phyloP scores from a whole-genome alignment of 2,329 filamentous ascomycete species.

The Nemania sp. region DNA sequence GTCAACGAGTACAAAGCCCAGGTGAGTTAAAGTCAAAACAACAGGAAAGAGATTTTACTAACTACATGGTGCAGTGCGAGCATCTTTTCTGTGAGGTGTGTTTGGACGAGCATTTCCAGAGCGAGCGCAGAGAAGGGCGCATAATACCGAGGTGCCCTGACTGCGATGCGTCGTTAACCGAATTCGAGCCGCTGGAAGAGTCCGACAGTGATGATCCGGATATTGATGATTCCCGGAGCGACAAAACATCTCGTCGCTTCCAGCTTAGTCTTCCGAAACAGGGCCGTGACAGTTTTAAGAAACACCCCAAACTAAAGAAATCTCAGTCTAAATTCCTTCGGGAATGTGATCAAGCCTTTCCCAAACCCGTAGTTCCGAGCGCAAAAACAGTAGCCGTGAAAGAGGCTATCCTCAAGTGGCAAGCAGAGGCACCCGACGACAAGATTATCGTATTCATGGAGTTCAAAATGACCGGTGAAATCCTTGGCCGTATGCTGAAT shows the following conservation, averaged over 20 bases:
- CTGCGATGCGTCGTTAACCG: slow-evolving; percentile 12
- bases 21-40: not conserved
- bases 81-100: slow-evolving; percentile 32
- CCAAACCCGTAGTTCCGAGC: slow-evolving; percentile 23
- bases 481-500: slow-evolving; percentile 54
- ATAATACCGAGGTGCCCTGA: slow-evolving; percentile 23
- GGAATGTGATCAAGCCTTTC: slow-evolving; percentile 15
- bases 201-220: slow-evolving; percentile 6
- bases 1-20: not conserved
- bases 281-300: slow-evolving; percentile 15
- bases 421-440: slow-evolving; percentile 32
- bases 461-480: slow-evolving; percentile 46
- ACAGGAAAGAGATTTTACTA: not conserved
- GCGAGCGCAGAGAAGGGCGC: slow-evolving; percentile 8
- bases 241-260: not conserved
- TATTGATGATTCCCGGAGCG: not conserved
- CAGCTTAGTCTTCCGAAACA: not conserved
- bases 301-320: slow-evolving; percentile 18
- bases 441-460: slow-evolving; percentile 37
- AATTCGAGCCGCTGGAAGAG: not conserved
- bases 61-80: slow-evolving; percentile 17
- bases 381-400: slow-evolving; percentile 35
- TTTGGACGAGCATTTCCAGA: not conserved
- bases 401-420: slow-evolving; percentile 30
- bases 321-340: slow-evolving; percentile 24